Conservation (phyloP, 192 early-diverging fungal genomes). For the Mortierella claussenii region DNA sequence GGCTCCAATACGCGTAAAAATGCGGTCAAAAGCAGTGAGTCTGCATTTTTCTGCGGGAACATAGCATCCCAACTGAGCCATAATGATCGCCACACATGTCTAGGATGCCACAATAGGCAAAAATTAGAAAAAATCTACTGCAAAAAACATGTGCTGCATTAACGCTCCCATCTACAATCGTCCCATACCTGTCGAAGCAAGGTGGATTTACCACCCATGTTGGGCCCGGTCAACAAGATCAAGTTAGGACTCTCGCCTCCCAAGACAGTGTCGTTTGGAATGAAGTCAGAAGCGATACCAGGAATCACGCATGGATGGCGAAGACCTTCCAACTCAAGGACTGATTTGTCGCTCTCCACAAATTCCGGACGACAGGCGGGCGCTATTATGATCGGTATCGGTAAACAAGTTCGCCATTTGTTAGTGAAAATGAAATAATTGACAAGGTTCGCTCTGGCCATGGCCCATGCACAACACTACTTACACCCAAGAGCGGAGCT, state of each 20-base stretch:
- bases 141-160: too few species aligned
- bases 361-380: slow-evolving; percentile 91
- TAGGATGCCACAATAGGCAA: slow-evolving; percentile 21
- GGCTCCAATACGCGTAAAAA: slow-evolving; percentile 98
- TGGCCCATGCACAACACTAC: background rate
- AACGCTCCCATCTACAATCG: too few species aligned
- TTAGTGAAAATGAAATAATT: background rate
- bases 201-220: slow-evolving; percentile 99
- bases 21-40: slow-evolving; percentile 88
- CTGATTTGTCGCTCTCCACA: slow-evolving; percentile 68
- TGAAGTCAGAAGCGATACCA: slow-evolving; percentile 78
- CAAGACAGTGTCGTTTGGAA: slow-evolving; percentile 93
- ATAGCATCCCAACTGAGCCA: slow-evolving; percentile 96
- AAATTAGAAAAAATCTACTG: background rate
- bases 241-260: slow-evolving; percentile 75
- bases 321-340: slow-evolving; percentile 87
- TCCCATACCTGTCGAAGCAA: slow-evolving; percentile 89
- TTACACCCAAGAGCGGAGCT: slow-evolving; percentile 73
- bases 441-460: background rate
- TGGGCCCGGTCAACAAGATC: slow-evolving; percentile 97
- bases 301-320: slow-evolving; percentile 92
- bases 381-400: slow-evolving; percentile 56
- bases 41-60: slow-evolving; percentile 85
- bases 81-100: slow-evolving; percentile 92
- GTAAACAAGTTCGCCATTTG: too few species aligned